phyloP scores from a whole-genome alignment of 192 early-diverging fungal species.

The Geranomyces michiganensis region DNA sequence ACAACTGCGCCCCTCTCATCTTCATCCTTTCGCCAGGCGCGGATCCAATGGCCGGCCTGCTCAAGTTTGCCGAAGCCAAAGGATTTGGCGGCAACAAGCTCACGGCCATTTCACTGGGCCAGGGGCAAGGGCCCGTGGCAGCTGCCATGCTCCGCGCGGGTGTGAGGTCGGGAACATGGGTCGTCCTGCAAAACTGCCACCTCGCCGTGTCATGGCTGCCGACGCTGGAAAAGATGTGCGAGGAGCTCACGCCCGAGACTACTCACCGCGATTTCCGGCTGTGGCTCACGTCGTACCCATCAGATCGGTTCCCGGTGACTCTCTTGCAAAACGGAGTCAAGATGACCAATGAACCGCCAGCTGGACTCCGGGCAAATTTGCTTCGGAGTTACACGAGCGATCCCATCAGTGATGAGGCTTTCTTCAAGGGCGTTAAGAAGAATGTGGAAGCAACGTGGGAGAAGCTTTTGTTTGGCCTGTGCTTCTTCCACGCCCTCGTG shows the following conservation, averaged over 20 bases:
- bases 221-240: slow-evolving; percentile 65
- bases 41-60: slow-evolving; percentile 60
- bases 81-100: slow-evolving; percentile 52
- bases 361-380: slow-evolving; percentile 59
- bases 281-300: slow-evolving; percentile 65
- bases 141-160: slow-evolving; percentile 57
- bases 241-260: slow-evolving; percentile 59
- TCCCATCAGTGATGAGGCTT: slow-evolving; percentile 58
- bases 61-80: slow-evolving; percentile 61
- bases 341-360: slow-evolving; percentile 68
- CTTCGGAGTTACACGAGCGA: slow-evolving; percentile 57
- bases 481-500: slow-evolving; percentile 65
- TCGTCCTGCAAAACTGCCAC: slow-evolving; percentile 68
- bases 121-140: slow-evolving; percentile 65
- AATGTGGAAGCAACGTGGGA: slow-evolving; percentile 51
- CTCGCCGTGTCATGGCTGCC: slow-evolving; percentile 62
- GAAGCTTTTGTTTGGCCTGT: slow-evolving; percentile 62
- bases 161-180: slow-evolving; percentile 57
- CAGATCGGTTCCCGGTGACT: slow-evolving; percentile 65
- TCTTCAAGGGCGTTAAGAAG: slow-evolving; percentile 58
- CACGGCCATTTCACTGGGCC: slow-evolving; percentile 57
- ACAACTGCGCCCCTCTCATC: slow-evolving; percentile 56
- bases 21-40: slow-evolving; percentile 65
- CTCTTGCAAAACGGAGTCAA: slow-evolving; percentile 65
- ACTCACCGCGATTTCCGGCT: slow-evolving; percentile 58